Evolutionary conservation across 805 yeast species (phyloP), one percentile per base, ranked within the genome.

Genomic region (Jamesozyma spencerorum): DNA sequence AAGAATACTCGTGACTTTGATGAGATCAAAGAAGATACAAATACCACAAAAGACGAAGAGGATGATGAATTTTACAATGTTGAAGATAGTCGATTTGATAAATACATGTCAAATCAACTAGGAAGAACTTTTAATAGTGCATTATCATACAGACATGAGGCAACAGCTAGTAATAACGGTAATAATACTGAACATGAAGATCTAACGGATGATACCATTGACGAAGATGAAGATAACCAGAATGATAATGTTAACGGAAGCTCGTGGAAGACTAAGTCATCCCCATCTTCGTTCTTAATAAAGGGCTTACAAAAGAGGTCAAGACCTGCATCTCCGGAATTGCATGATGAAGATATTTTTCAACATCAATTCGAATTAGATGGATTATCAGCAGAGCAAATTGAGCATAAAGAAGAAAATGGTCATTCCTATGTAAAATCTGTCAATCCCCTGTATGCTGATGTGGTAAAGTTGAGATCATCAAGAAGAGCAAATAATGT

Each of bases 351-450:
- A 31, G 49, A 47, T 46, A 60, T 66, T 4, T 55, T 53, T 67
- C 40, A 75, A 63, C 53, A 70, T 62, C 54, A 70, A 64, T 57
- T 75, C 69, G 36, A 71, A 71, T 10, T 69, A 10, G 63, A 58
- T 27, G 62, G 57, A 31, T 22, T 22, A 10, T 22, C 26, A 22
- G 66, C 65, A 11, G 41, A 33, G 3, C 14, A 15, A 11, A 37
- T n/a, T 18, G 42, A 38, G 22, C 61, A 55, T 34, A 68, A 67
- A 31, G 73, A 72, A 20, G 83, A 74, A 12, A 86, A 81, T 44
- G 87, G 79, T 45, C 81, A 82, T 51, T 76, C 75, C 50, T 88
- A 82, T 54, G 75, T 77, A 39, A 79, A 75, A 55, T 68, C 71
- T 18, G 64, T 70, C 31, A 75, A 79, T 50, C 81, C 85, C 5